Conservation (phyloP, 2,329 filamentous ascomycete genomes). For the Sclerotinia glacialis region DNA sequence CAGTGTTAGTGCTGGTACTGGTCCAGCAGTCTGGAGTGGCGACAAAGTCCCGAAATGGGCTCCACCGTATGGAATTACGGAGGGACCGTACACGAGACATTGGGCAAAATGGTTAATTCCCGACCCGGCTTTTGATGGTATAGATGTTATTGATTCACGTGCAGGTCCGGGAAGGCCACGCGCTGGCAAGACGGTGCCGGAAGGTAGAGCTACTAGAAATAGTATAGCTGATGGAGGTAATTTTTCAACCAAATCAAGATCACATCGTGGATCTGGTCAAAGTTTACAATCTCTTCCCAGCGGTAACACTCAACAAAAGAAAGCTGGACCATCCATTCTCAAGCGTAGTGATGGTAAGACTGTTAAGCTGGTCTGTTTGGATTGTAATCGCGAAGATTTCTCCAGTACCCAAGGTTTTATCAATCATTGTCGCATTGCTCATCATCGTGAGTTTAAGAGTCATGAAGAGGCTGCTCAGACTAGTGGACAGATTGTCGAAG, state of each 20-base stretch:
- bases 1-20: constrained; percentile 71
- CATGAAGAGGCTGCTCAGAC: constrained; percentile 90
- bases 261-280: constrained; percentile 58
- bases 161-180: constrained; percentile 32
- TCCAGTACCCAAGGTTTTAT: constrained; percentile 98
- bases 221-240: constrained; percentile 58
- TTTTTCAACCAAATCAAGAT: constrained; percentile 49
- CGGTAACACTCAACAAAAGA: constrained; percentile 71
- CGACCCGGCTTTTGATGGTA: constrained; percentile 79
- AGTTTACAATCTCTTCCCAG: constrained; percentile 67
- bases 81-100: constrained; percentile 91
- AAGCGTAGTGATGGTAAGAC: constrained; percentile 81
- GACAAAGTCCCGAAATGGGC: constrained; percentile 72
- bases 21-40: constrained; percentile 64
- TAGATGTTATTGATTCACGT: constrained; percentile 46
- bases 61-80: constrained; percentile 83
- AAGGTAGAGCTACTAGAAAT: constrained; percentile 78
- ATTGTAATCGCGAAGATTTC: constrained; percentile 88
- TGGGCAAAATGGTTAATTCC: constrained; percentile 94
- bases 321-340: constrained; percentile 77
- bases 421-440: constrained; percentile 96
- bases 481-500: constrained; percentile 79
- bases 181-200: constrained; percentile 48
- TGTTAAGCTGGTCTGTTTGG: constrained; percentile 86
- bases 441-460: constrained; percentile 89